These are phyloP conservation scores for Telfairia occidentalis DNA, from an alignment of 331 rosid genomes.

Conservation along the genomic window DNA sequence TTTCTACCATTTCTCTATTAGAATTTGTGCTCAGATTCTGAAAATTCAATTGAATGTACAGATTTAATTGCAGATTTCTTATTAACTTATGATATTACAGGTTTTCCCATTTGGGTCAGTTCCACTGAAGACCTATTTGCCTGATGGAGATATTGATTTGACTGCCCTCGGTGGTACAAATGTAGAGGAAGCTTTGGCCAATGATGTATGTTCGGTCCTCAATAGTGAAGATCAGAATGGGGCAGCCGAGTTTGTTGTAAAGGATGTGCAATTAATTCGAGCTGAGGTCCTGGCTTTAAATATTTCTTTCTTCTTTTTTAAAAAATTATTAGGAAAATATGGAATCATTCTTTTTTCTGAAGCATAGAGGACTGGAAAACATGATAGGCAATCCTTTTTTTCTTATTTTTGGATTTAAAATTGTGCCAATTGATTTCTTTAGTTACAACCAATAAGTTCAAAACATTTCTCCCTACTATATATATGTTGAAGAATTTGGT, in stretches of 20 bases:
- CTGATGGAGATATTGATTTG: constrained; percentile 94
- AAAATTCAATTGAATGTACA: not conserved
- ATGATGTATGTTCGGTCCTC: constrained; percentile 54
- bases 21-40: not conserved
- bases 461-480: not conserved
- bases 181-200: constrained; percentile 65
- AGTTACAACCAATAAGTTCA: not conserved
- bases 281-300: constrained; percentile 56
- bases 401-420: not conserved
- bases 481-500: not conserved
- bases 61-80: not conserved
- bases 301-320: not conserved
- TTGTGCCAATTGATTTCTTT: not conserved
- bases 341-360: not conserved
- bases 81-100: constrained; percentile 23
- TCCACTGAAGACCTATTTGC: constrained; percentile 83
- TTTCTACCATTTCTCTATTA: not conserved
- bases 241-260: constrained; percentile 64
- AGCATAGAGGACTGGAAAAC: not conserved
- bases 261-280: constrained; percentile 82
- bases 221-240: constrained; percentile 48
- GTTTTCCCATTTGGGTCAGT: constrained; percentile 91
- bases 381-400: not conserved
- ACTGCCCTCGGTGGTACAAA: constrained; percentile 59
- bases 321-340: not conserved